Percentiles rank a stretch among this genome's conserved stretches.
Conservation (phyloP, 495 filamentous ascomycete genomes). For the Tirmania nivea region DNA sequence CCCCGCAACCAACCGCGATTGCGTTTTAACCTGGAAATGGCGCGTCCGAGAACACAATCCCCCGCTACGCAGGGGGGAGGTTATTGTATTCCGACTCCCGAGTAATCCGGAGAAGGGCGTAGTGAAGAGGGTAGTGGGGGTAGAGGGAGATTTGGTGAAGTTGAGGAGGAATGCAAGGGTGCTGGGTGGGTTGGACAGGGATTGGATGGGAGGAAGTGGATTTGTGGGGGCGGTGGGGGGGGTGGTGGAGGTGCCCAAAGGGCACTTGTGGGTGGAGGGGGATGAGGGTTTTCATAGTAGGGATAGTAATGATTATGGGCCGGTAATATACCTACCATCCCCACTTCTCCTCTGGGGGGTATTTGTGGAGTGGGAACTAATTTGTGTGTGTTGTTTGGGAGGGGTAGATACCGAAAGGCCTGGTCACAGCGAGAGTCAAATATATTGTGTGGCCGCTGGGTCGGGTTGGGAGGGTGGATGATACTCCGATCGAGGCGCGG, state of each 20-base stretch:
- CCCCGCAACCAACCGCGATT: conserved; percentile 5
- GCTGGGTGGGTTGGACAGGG: conserved; percentile 8
- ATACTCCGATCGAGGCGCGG: conserved; percentile 22
- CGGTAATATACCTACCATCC: conserved; percentile 24
- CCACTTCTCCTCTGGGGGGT: not conserved
- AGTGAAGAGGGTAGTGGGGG: conserved; percentile 36
- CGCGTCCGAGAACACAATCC: conserved; percentile 26
- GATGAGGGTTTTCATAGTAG: conserved; percentile 30
- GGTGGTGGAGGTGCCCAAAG: conserved; percentile 27
- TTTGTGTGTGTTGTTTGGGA: not conserved
- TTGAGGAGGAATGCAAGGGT: conserved; percentile 27
- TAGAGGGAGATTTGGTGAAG: conserved; percentile 35
- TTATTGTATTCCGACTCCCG: conserved; percentile 35
- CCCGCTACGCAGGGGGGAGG: conserved; percentile 27
- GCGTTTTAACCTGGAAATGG: conserved; percentile 16
- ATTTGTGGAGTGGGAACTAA: not conserved
- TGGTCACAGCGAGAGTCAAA: conserved; percentile 30
- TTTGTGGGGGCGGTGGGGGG: conserved; percentile 4
- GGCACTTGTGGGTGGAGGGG: conserved; percentile 42
- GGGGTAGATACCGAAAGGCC: conserved; percentile 21
- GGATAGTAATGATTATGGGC: conserved; percentile 40
- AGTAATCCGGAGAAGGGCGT: conserved; percentile 27
- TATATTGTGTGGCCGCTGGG: conserved; percentile 28
- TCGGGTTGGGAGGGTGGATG: conserved; percentile 18
- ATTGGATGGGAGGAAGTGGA: conserved; percentile 3